Base-by-base conservation (phyloP, 2,329 filamentous ascomycete genomes). In the Fusarium nematophilum region DNA sequence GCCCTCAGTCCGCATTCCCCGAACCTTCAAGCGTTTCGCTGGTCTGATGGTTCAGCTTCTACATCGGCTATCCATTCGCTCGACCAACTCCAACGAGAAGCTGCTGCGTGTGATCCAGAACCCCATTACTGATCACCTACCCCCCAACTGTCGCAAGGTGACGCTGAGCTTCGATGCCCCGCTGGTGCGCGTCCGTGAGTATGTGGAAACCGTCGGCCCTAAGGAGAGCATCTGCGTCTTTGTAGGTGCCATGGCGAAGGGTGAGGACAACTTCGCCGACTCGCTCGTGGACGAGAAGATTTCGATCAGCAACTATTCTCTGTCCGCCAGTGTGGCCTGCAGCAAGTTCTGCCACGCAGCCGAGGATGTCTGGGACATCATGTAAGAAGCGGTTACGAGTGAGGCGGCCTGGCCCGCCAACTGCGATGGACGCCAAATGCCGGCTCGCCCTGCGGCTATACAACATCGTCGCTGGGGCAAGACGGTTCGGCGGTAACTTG, bases 291-390 rank as follows among this genome's bases (percentile, higher is more conserved):
- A 98, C 73, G 95, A 99, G 79, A 92, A 96, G 72, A 98, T 99
- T 73, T 92, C 91, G 69, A 98, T 99, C 80, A 98, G 94, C 83
- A 97, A 97, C 78, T 99, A 91, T 84, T 97, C 93, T 72, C 84
- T 99, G 62, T 97, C 92, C 72, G 95, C 95, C 59, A 98, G 94
- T 81, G 95, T 99, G 60, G 94, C 95, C 36, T 99, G 95, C 84
- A 97, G 94, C 86, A 99, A 98, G 78, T 98, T 99, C 83, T 98
- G 95, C 78, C 95, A 99, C 78, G 95, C 94, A 33, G 94, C 93
- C 36, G 95, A 99, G 79, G 95, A 99, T 76, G 90, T 90, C 29
- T 99, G 95, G 95, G 88, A 92, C 73, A 91, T 99, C 68, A 86
- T 97, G 71, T 99, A 88, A 83, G 36, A 43, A 38, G 33, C 25